phyloP scores from a whole-genome alignment of 1,139 yeast species.

The Scheffersomyces illinoinensis region DNA sequence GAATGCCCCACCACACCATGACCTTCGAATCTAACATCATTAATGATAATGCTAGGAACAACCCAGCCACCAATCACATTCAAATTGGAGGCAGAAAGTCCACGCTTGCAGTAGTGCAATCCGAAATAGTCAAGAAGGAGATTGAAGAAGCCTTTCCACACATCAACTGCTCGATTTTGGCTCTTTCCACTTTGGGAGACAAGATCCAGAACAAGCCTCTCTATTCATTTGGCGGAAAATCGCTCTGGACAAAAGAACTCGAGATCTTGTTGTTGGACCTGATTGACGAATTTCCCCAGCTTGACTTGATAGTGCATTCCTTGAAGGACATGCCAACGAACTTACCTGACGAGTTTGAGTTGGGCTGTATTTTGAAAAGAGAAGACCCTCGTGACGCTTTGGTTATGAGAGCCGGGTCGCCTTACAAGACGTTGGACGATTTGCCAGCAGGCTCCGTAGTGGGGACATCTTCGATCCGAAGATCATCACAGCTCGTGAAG shows the following conservation, averaged over 20 bases:
- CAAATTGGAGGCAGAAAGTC: conserved; percentile 90
- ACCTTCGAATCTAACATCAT: conserved; percentile 5
- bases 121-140: conserved; percentile 66
- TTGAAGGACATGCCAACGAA: conserved; percentile 94
- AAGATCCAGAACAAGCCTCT: conserved; percentile 81
- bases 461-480: conserved; percentile 91
- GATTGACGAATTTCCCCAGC: conserved; percentile 62
- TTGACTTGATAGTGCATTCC: conserved; percentile 91
- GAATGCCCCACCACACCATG: conserved; percentile 15
- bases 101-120: conserved; percentile 81
- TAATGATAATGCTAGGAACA: conserved; percentile 14
- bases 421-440: conserved; percentile 64
- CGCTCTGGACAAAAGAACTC: conserved; percentile 93
- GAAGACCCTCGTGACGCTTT: conserved; percentile 93
- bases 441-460: conserved; percentile 85
- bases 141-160: conserved; percentile 65
- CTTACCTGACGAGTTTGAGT: conserved; percentile 84
- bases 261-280: conserved; percentile 71
- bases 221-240: conserved; percentile 93
- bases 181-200: conserved; percentile 87
- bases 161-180: conserved; percentile 63
- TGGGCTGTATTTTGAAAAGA: conserved; percentile 84
- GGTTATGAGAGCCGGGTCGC: conserved; percentile 70
- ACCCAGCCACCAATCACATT: conserved; percentile 21
- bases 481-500: conserved; percentile 67